These are phyloP conservation scores for Aspergillus diversus DNA, from an alignment of 495 filamentous ascomycete species.

Conservation along the genomic window DNA sequence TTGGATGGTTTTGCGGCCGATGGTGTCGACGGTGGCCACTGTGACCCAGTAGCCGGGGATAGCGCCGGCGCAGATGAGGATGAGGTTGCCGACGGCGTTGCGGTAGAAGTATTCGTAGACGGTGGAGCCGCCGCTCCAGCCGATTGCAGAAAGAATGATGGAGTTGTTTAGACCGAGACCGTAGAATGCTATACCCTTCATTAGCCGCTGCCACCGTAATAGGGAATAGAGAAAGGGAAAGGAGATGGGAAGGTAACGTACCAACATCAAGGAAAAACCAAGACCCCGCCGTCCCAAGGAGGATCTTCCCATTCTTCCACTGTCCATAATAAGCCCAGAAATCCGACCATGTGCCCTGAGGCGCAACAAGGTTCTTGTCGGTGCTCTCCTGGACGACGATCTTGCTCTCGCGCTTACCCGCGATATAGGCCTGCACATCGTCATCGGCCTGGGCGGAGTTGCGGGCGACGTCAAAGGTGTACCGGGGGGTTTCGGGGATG, in stretches of 20 bases:
- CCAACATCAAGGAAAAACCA: constrained; percentile 77
- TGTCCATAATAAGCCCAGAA: constrained; percentile 66
- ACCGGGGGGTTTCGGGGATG: constrained; percentile 82
- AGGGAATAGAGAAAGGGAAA: constrained; percentile 28
- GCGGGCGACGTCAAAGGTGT: constrained; percentile 79
- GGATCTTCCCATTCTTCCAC: constrained; percentile 67
- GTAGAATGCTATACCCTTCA: constrained; percentile 64
- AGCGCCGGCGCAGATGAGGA: constrained; percentile 73
- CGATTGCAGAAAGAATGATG: constrained; percentile 67
- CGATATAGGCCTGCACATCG: constrained; percentile 67
- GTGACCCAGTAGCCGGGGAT: constrained; percentile 81
- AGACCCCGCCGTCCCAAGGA: constrained; percentile 77
- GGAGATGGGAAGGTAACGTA: constrained; percentile 19
- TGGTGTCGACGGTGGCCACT: constrained; percentile 66
- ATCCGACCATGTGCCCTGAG: constrained; percentile 68
- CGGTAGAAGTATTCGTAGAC: constrained; percentile 69
- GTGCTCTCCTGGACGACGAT: constrained; percentile 49
- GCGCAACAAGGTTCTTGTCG: constrained; percentile 47
- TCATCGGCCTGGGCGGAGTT: constrained; percentile 71
- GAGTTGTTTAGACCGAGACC: constrained; percentile 79
- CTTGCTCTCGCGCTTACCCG: constrained; percentile 57
- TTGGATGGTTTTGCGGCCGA: constrained; percentile 83
- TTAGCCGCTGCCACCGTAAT: background rate
- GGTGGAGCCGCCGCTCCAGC: constrained; percentile 59
- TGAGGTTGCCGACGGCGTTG: constrained; percentile 73